Evolutionary conservation across 1,139 yeast species (phyloP).

Genomic region (Lodderomyces orthopsilosis): DNA sequence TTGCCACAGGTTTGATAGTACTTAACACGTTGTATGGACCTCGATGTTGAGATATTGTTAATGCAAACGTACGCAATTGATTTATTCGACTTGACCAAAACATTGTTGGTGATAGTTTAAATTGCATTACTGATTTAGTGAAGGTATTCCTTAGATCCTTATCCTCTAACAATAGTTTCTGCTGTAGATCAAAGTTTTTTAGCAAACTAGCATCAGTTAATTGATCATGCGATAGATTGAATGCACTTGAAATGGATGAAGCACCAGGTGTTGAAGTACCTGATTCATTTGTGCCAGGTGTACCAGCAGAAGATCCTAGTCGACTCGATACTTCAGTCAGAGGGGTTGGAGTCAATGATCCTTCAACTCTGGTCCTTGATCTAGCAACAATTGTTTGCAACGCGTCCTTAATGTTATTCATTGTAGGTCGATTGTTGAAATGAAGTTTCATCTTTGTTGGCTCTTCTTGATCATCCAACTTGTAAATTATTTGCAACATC

Average conservation of each 20-base stretch:
- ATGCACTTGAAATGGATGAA: constrained; percentile 11
- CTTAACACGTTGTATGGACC: constrained; percentile 95
- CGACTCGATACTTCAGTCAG: constrained; percentile 7
- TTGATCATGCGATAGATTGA: constrained; percentile 25
- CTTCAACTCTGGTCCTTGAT: constrained; percentile 35
- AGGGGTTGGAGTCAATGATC: constrained; percentile 30
- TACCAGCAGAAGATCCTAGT: constrained; percentile 8
- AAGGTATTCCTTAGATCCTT: constrained; percentile 70
- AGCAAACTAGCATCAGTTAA: constrained; percentile 46
- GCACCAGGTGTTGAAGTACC: constrained; percentile 8
- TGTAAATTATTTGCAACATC: constrained; percentile 59
- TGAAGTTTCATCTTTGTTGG: constrained; percentile 51
- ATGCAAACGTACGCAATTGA: constrained; percentile 78
- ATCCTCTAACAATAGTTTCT: constrained; percentile 68
- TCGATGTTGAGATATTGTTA: constrained; percentile 75
- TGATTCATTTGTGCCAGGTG: constrained; percentile 7
- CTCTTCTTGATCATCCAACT: constrained; percentile 23
- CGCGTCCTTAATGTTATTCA: constrained; percentile 70
- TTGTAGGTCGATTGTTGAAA: constrained; percentile 68
- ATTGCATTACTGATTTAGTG: constrained; percentile 82
- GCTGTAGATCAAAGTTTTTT: constrained; percentile 75
- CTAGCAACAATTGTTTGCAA: constrained; percentile 72
- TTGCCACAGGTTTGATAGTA: constrained; percentile 88
- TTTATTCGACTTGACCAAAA: constrained; percentile 89
- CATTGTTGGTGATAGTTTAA: constrained; percentile 72